Evolutionary conservation across 768 basidiomycete species (phyloP).

Genomic region (Serendipita indica): DNA sequence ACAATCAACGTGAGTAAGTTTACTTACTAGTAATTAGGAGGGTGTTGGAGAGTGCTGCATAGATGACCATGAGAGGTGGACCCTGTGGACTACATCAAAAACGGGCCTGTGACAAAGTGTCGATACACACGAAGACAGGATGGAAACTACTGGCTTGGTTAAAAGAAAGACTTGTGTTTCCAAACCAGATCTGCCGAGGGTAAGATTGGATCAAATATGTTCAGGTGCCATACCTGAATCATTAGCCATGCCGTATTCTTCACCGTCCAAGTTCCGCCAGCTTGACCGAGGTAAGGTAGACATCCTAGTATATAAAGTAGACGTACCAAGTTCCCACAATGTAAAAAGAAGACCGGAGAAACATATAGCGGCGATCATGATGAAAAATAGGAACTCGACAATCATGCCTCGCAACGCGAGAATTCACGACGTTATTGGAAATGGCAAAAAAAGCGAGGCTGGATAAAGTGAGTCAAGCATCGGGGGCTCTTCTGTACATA

Average conservation of each 20-base stretch:
- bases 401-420: conserved; percentile 73
- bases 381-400: conserved; percentile 63
- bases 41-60: conserved; percentile 67
- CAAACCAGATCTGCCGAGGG: conserved; percentile 12
- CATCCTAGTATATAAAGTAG: conserved; percentile 10
- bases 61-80: conserved; percentile 63
- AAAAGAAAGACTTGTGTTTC: conserved; percentile 26
- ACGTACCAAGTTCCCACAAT: conserved; percentile 34
- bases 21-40: conserved; percentile 62
- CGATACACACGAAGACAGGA: conserved; percentile 39
- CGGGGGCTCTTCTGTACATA: conserved; percentile 20
- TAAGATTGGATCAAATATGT: conserved; percentile 22
- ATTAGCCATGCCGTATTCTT: conserved; percentile 65
- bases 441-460: conserved; percentile 65
- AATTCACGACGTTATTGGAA: conserved; percentile 61
- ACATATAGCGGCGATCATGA: conserved; percentile 58
- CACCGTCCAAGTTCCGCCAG: conserved; percentile 25
- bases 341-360: conserved; percentile 64
- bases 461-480: neutral
- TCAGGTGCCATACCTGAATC: conserved; percentile 80
- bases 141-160: conserved; percentile 31
- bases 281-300: conserved; percentile 14
- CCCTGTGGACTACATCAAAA: conserved; percentile 18
- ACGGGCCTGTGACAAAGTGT: neutral
- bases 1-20: neutral